These are phyloP conservation scores for Ophiostoma piceae DNA, from an alignment of 2,329 filamentous ascomycete genomes.

Conservation along the genomic window DNA sequence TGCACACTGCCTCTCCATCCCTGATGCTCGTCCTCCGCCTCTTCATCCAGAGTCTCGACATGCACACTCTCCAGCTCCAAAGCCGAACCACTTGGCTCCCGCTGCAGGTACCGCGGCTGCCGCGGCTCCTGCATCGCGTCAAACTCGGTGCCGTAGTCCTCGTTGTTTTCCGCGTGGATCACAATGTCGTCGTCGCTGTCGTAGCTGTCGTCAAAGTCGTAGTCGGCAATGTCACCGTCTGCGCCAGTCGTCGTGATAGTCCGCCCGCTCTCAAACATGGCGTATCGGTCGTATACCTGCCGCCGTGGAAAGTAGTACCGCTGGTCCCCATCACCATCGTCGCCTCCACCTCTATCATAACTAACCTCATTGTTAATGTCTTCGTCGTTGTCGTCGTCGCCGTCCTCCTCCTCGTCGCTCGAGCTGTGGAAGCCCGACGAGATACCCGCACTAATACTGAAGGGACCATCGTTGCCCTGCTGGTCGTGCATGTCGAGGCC, in stretches of 20 bases:
- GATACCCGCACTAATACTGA: constrained; percentile 66
- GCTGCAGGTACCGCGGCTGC: background rate
- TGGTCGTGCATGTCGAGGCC: constrained; percentile 56
- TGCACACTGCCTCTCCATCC: background rate
- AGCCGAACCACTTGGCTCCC: constrained; percentile 1
- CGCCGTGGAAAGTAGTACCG: background rate
- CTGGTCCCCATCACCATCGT: background rate
- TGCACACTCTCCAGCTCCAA: background rate
- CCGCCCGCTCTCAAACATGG: background rate
- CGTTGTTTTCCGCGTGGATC: constrained; percentile 4
- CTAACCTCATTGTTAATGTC: constrained; percentile 65
- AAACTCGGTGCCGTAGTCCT: background rate
- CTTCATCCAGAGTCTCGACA: background rate
- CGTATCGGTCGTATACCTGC: background rate
- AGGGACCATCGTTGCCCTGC: constrained; percentile 53
- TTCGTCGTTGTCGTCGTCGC: constrained; percentile 79
- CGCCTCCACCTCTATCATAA: constrained; percentile 27
- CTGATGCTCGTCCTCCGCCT: background rate
- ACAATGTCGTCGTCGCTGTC: constrained; percentile 6
- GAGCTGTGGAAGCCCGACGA: constrained; percentile 88
- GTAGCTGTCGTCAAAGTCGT: background rate
- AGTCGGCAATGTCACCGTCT: constrained; percentile 5
- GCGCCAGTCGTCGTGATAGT: background rate
- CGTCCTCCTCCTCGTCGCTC: constrained; percentile 93
- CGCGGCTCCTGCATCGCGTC: constrained; percentile 5